phyloP scores from a whole-genome alignment of 129 eudicot species.

The Lactuca saligna region DNA sequence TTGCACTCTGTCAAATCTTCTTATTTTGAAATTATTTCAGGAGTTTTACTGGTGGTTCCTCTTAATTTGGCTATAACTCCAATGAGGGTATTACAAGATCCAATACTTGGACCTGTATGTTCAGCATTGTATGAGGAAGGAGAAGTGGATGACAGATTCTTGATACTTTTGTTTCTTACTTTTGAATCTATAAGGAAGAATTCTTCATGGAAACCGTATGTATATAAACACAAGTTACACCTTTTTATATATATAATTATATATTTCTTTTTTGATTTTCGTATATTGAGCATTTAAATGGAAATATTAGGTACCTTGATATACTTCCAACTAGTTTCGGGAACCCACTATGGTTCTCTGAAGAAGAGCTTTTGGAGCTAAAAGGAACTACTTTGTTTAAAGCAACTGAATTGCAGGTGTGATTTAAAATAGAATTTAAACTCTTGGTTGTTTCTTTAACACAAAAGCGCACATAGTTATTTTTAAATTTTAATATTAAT shows the following conservation, averaged over 20 bases:
- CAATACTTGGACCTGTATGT: conserved; percentile 83
- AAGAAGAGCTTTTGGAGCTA: conserved; percentile 68
- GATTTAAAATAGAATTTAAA: background rate
- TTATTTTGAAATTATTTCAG: conserved; percentile 35
- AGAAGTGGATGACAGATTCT: conserved; percentile 85
- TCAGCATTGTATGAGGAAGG: conserved; percentile 83
- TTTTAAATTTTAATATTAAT: too few species aligned
- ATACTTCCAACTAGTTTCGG: conserved; percentile 82
- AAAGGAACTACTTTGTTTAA: conserved; percentile 79
- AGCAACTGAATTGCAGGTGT: conserved; percentile 84
- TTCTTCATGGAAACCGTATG: conserved; percentile 97
- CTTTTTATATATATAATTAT: background rate
- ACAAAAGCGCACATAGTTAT: too few species aligned
- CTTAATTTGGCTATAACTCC: conserved; percentile 95
- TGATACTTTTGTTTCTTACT: conserved; percentile 70
- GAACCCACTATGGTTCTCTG: conserved; percentile 87
- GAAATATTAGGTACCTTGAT: conserved; percentile 64
- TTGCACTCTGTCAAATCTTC: background rate
- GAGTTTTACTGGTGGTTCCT: conserved; percentile 80
- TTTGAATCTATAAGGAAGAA: conserved; percentile 74
- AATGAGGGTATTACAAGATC: conserved; percentile 94
- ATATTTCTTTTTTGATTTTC: background rate
- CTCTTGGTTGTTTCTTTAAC: too few species aligned
- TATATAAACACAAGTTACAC: conserved; percentile 8
- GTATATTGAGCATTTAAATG: background rate